Evolutionary conservation across 371 early-diverging fungal genomes (phyloP).

Genomic region (Mortierella sp.): DNA sequence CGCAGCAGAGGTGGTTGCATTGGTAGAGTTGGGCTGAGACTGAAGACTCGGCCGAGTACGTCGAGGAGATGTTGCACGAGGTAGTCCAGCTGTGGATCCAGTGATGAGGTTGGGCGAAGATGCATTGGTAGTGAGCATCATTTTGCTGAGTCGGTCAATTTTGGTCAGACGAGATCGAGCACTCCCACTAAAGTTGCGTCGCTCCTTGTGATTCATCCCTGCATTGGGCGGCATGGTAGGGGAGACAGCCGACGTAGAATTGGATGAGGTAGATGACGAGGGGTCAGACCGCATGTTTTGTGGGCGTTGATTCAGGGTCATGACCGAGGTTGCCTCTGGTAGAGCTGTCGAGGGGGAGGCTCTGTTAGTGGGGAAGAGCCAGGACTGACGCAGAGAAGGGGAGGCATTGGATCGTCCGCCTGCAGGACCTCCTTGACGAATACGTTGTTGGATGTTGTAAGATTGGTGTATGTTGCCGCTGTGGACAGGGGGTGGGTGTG

Average conservation of each 20-base stretch:
- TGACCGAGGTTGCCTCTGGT: constrained; percentile 50
- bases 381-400: constrained; percentile 55
- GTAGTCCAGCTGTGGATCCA: not conserved
- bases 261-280: constrained; percentile 16
- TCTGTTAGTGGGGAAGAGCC: constrained; percentile 50
- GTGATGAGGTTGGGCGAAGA: constrained; percentile 20
- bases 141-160: constrained; percentile 45
- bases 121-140: constrained; percentile 34
- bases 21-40: constrained; percentile 21
- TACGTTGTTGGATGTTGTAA: constrained; percentile 46
- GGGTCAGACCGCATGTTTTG: constrained; percentile 27
- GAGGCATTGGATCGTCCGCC: constrained; percentile 27
- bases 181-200: constrained; percentile 46
- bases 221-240: constrained; percentile 33
- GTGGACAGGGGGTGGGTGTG: constrained; percentile 43
- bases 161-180: constrained; percentile 44
- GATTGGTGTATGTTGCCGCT: constrained; percentile 23
- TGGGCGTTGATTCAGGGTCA: constrained; percentile 51
- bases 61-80: constrained; percentile 24
- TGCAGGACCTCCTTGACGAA: constrained; percentile 29
- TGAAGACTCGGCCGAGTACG: constrained; percentile 38
- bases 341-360: constrained; percentile 50
- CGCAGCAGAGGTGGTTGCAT: not conserved
- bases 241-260: constrained; percentile 17
- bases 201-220: constrained; percentile 35